phyloP scores from a whole-genome alignment of 75 land plant species.

The Picea glauca region DNA sequence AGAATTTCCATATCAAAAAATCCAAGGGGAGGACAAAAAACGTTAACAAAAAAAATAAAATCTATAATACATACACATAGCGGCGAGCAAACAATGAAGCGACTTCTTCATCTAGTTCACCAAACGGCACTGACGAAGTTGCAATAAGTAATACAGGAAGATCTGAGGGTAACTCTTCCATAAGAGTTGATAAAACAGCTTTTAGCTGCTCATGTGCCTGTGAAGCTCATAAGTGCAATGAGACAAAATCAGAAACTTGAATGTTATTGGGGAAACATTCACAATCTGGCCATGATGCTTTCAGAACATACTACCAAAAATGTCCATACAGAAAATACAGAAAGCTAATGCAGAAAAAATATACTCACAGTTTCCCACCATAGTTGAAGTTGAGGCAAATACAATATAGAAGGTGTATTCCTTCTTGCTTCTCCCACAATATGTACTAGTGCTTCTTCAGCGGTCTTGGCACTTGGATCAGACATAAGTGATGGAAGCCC shows the following conservation, averaged over 20 bases:
- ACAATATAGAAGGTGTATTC: conserved; percentile 81
- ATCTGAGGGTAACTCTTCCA: conserved; percentile 90
- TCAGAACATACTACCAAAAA: neutral
- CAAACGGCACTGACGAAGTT: conserved; percentile 45
- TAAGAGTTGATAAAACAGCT: conserved; percentile 78
- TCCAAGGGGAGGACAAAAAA: neutral
- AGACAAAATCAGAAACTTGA: conserved; percentile 6
- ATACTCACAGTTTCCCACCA: conserved; percentile 99
- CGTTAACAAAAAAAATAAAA: neutral
- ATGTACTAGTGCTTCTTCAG: conserved; percentile 96
- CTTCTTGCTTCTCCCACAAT: conserved; percentile 96
- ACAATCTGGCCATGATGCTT: neutral
- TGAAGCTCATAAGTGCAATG: neutral
- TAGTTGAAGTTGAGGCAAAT: conserved; percentile 83
- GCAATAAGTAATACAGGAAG: conserved; percentile 85
- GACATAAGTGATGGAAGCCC: conserved; percentile 93
- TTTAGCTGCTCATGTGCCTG: conserved; percentile 93
- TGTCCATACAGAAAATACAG: neutral
- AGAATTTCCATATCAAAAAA: neutral
- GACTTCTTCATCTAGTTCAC: conserved; percentile 43
- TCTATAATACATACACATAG: conserved; percentile 53
- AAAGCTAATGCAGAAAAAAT: neutral
- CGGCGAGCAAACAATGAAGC: conserved; percentile 51
- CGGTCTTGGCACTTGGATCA: conserved; percentile 94
- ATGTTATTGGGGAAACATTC: neutral